A percentile compares a stretch with the other conserved stretches of the same genome.
Evolutionary conservation across 2,329 filamentous ascomycete genomes (phyloP).

Genomic region (Endocalyx cinctus): DNA sequence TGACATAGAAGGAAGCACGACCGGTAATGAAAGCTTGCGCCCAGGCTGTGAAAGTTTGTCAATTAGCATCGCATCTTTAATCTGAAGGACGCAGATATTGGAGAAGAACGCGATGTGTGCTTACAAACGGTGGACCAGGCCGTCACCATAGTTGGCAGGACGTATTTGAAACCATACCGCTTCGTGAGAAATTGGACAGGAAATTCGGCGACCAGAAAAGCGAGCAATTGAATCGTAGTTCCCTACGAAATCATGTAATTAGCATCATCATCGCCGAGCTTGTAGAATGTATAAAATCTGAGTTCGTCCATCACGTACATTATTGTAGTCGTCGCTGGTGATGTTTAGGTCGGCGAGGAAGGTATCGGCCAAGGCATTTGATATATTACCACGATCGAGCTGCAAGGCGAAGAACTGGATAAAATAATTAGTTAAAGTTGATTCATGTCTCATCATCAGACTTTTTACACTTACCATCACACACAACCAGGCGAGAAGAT

Average conservation of each 20-base stretch:
- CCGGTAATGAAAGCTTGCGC: constrained; percentile 27
- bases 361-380: constrained; percentile 25
- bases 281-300: too few relatives aligned
- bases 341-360: constrained; percentile 35
- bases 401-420: constrained; percentile 17
- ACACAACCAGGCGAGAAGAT: constrained; percentile 28
- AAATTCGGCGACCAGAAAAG: constrained; percentile 48
- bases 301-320: too few relatives aligned
- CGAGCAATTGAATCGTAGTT: constrained; percentile 44
- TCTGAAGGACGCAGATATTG: too few relatives aligned
- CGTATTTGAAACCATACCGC: constrained; percentile 5
- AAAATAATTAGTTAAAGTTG: too few relatives aligned
- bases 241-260: constrained; percentile 26
- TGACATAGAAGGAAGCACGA: constrained; percentile 26
- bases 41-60: too few relatives aligned
- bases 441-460: too few relatives aligned
- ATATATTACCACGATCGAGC: constrained; percentile 25
- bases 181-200: constrained; percentile 24
- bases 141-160: constrained; percentile 3
- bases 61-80: too few relatives aligned
- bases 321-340: constrained; percentile 38
- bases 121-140: constrained; percentile 4
- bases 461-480: constrained; percentile 12
- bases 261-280: not conserved
- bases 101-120: not conserved